phyloP scores from a whole-genome alignment of 768 basidiomycete species.

The Coprinellus micaceus region DNA sequence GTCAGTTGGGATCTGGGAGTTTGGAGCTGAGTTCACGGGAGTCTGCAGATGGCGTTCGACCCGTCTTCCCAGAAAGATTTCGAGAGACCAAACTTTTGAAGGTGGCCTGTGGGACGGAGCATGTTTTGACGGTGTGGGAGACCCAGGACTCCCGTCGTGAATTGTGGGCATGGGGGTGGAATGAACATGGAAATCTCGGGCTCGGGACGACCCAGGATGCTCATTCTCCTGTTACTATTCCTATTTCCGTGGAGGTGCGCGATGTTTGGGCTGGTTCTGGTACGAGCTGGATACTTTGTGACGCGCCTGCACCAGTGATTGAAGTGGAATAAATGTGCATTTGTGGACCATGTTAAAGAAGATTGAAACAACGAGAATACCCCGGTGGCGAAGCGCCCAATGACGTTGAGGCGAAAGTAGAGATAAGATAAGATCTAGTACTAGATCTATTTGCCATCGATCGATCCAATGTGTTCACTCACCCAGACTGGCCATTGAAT shows the following conservation, averaged over 20 bases:
- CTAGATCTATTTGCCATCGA: neutral
- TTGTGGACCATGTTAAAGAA: too few species aligned
- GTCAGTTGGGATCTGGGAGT: slow-evolving; percentile 57
- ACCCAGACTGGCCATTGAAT: neutral
- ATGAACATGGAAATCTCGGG: slow-evolving; percentile 95
- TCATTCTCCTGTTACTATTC: slow-evolving; percentile 51
- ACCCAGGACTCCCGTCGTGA: slow-evolving; percentile 20
- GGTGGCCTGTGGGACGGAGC: slow-evolving; percentile 82
- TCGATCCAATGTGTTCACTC: neutral
- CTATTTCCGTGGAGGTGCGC: neutral
- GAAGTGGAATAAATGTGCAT: too few species aligned
- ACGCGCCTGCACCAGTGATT: too few species aligned
- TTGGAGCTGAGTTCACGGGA: neutral
- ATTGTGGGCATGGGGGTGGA: slow-evolving; percentile 95
- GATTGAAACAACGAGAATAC: too few species aligned
- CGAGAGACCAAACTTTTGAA: slow-evolving; percentile 18
- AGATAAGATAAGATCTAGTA: neutral
- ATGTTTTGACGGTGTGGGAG: slow-evolving; percentile 51
- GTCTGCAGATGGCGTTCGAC: slow-evolving; percentile 14
- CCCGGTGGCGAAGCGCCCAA: neutral
- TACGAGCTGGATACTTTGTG: slow-evolving; percentile 44
- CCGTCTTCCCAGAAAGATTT: slow-evolving; percentile 6
- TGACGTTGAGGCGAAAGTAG: too few species aligned
- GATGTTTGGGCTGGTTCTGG: slow-evolving; percentile 42
- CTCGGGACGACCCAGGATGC: slow-evolving; percentile 57